A percentile compares a stretch with the other conserved stretches of the same genome.
Evolutionary conservation across 495 filamentous ascomycete genomes (phyloP).

Genomic region (Hypomontagnella monticulosa): DNA sequence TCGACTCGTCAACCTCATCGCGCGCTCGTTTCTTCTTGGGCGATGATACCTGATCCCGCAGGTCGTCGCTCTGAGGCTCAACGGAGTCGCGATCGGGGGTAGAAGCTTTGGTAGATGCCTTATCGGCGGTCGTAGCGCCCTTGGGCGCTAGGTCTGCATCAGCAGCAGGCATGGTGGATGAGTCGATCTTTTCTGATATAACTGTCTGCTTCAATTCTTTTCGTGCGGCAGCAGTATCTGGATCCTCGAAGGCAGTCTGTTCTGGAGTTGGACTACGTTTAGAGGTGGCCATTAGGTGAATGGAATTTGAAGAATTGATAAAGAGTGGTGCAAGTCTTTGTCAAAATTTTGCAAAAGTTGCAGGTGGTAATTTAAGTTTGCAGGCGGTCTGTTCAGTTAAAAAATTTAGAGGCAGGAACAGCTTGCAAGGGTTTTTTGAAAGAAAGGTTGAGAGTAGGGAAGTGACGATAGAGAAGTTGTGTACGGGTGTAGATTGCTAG

Average conservation of each 20-base stretch:
- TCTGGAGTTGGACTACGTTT: constrained; percentile 44
- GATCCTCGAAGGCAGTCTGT: constrained; percentile 52
- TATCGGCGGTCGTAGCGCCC: constrained; percentile 23
- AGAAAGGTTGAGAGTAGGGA: too few relatives aligned
- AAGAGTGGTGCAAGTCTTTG: constrained; percentile 1
- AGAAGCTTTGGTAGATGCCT: constrained; percentile 28
- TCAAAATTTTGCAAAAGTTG: not conserved
- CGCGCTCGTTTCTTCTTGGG: constrained; percentile 68
- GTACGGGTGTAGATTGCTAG: not conserved
- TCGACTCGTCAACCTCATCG: constrained; percentile 58
- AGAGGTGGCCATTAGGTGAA: constrained; percentile 38
- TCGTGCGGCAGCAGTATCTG: constrained; percentile 63
- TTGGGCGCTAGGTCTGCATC: constrained; percentile 32
- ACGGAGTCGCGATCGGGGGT: constrained; percentile 48
- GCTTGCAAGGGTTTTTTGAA: not conserved
- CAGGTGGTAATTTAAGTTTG: too few relatives aligned
- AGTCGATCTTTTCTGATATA: constrained; percentile 58
- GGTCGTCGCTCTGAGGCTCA: constrained; percentile 45
- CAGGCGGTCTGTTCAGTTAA: not conserved
- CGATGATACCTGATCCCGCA: constrained; percentile 59
- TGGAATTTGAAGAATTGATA: not conserved
- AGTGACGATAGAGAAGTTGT: constrained; percentile 10
- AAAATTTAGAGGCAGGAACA: not conserved
- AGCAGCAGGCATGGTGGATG: constrained; percentile 36
- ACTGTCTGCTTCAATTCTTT: constrained; percentile 64